These are phyloP conservation scores for Crithidia acanthocephali DNA, from an alignment of 208 protist species.

Conservation along the genomic window DNA sequence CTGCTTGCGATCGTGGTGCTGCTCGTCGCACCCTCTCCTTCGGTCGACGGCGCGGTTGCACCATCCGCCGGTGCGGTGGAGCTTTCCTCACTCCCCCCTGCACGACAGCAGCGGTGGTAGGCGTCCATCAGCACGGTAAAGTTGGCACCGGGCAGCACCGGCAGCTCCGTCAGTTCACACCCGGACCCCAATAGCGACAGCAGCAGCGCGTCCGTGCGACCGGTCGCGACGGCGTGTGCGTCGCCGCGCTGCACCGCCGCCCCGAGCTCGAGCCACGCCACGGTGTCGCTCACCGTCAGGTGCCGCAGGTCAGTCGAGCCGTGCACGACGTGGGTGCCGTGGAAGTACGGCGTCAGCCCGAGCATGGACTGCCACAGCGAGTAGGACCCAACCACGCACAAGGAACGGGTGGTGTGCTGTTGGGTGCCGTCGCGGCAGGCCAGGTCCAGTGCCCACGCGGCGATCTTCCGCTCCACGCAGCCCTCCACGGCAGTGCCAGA, in stretches of 20 bases:
- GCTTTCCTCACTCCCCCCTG: neutral
- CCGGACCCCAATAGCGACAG: constrained; percentile 70
- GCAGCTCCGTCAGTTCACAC: constrained; percentile 57
- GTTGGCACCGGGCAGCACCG: constrained; percentile 28
- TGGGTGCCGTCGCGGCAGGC: constrained; percentile 64
- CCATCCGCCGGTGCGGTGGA: too few species aligned
- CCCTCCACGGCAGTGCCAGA: constrained; percentile 69
- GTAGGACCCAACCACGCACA: constrained; percentile 71
- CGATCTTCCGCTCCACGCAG: constrained; percentile 81
- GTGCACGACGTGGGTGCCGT: constrained; percentile 61
- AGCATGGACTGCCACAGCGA: constrained; percentile 79
- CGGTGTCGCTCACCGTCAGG: constrained; percentile 51
- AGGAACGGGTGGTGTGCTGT: constrained; percentile 51
- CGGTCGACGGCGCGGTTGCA: too few species aligned
- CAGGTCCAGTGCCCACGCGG: constrained; percentile 87
- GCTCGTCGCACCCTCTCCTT: neutral
- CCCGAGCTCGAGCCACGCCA: constrained; percentile 77
- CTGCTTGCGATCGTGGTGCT: neutral
- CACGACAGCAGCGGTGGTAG: constrained; percentile 39
- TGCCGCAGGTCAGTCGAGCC: constrained; percentile 62
- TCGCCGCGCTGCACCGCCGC: constrained; percentile 46
- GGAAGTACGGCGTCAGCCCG: constrained; percentile 76
- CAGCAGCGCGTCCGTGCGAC: constrained; percentile 78
- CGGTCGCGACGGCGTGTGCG: constrained; percentile 47
- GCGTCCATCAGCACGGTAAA: constrained; percentile 54